Conservation (phyloP, 106 monocot species). For the Cymbidium sinense region DNA sequence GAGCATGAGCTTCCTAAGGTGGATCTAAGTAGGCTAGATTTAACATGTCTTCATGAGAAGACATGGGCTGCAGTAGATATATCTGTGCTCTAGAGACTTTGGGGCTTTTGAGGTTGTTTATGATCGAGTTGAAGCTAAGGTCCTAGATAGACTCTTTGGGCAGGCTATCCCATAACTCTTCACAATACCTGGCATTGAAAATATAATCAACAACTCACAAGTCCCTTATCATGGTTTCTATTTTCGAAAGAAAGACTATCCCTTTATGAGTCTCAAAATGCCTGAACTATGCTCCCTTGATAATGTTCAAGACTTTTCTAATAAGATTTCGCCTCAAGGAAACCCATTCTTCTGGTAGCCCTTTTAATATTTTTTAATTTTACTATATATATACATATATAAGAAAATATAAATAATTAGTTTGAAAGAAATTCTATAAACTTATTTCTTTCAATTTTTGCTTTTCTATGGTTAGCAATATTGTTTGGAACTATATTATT, state of each 20-base stretch:
- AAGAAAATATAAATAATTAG: too few relatives aligned
- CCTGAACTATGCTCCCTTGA: not conserved
- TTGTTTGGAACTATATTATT: too few relatives aligned
- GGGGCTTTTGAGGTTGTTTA: too few relatives aligned
- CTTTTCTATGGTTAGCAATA: not conserved
- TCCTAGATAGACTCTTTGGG: conserved; percentile 5
- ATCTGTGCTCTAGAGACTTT: not conserved
- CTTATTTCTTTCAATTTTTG: not conserved
- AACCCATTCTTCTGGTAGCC: not conserved
- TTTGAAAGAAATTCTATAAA: too few relatives aligned
- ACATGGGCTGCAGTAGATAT: conserved; percentile 1
- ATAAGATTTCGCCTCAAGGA: too few relatives aligned
- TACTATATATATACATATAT: too few relatives aligned
- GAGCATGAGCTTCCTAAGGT: conserved; percentile 26
- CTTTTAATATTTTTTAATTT: not conserved
- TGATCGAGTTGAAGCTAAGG: not conserved
- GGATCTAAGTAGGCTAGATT: conserved; percentile 18
- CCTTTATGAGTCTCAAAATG: not conserved
- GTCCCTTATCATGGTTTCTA: too few relatives aligned
- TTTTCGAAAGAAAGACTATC: not conserved
- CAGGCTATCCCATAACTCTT: conserved; percentile 5
- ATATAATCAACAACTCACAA: not conserved
- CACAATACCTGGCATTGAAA: not conserved
- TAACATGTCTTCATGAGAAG: not conserved
- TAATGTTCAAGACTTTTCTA: too few relatives aligned